Percentiles rank a stretch among this genome's conserved stretches.
These are phyloP conservation scores for Backusella circina DNA, from an alignment of 192 early-diverging fungal genomes.

Conservation along the genomic window DNA sequence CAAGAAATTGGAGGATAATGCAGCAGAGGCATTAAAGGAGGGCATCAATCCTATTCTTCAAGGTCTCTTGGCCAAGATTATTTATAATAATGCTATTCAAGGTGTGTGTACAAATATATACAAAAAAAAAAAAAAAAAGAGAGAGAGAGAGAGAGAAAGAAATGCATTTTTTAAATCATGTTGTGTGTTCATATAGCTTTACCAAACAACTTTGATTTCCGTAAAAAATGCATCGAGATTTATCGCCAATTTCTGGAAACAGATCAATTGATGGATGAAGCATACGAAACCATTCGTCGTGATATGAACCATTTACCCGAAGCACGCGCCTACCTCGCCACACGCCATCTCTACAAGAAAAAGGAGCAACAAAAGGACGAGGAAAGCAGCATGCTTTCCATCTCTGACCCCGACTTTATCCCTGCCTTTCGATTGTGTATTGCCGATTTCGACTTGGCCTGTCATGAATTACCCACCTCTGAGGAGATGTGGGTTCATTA, in stretches of 20 bases:
- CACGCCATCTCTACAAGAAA: slow-evolving; percentile 52
- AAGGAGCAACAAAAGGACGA: slow-evolving; percentile 41
- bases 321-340: slow-evolving; percentile 52
- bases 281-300: slow-evolving; percentile 47
- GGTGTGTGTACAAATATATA: slow-evolving; percentile 32
- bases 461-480: slow-evolving; percentile 33
- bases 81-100: slow-evolving; percentile 79
- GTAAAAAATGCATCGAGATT: slow-evolving; percentile 67
- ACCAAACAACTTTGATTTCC: slow-evolving; percentile 70
- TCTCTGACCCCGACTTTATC: slow-evolving; percentile 29
- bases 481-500: slow-evolving; percentile 62
- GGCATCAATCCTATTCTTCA: slow-evolving; percentile 64
- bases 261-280: slow-evolving; percentile 36
- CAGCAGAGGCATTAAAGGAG: slow-evolving; percentile 48
- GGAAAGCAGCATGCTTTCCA: slow-evolving; percentile 14
- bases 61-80: slow-evolving; percentile 69
- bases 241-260: slow-evolving; percentile 53
- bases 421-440: slow-evolving; percentile 36
- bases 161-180: too few species aligned
- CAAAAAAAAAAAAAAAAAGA: too few species aligned
- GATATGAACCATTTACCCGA: slow-evolving; percentile 57
- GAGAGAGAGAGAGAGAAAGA: too few species aligned
- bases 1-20: slow-evolving; percentile 35
- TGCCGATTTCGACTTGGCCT: slow-evolving; percentile 45
- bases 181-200: too few species aligned